phyloP scores from a whole-genome alignment of 768 basidiomycete genomes.

The Cubamyces lactineus region DNA sequence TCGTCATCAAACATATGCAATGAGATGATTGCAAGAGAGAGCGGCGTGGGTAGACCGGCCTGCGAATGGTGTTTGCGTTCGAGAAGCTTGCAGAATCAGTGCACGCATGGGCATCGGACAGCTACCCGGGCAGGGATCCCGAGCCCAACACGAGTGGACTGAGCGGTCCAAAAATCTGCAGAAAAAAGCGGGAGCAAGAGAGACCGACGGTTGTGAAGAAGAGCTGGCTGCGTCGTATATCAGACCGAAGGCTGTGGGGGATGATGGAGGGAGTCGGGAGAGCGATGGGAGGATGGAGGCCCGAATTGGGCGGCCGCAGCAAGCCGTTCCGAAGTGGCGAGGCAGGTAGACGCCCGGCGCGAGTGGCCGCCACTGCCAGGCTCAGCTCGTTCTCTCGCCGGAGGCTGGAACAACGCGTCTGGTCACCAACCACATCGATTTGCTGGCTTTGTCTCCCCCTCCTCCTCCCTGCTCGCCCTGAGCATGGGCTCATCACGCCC shows the following conservation, averaged over 20 bases:
- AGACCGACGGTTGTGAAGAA: background rate
- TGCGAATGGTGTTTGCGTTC: slow-evolving; percentile 9
- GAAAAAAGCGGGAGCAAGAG: no score
- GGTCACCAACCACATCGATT: slow-evolving; percentile 25
- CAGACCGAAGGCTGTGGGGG: background rate
- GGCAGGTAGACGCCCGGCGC: slow-evolving; percentile 13
- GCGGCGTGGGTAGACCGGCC: slow-evolving; percentile 7
- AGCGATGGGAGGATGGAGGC: background rate
- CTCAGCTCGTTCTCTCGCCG: background rate
- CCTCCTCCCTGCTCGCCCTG: slow-evolving; percentile 29
- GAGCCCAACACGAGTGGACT: background rate
- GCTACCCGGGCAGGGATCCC: background rate
- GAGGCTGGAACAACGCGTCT: slow-evolving; percentile 18
- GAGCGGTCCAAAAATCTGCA: background rate
- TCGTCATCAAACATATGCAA: slow-evolving; percentile 7
- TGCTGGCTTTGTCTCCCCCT: slow-evolving; percentile 24
- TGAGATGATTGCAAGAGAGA: background rate
- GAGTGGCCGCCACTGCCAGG: slow-evolving; percentile 5
- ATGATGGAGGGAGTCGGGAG: background rate
- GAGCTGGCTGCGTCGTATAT: background rate
- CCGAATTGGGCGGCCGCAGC: slow-evolving; percentile 3
- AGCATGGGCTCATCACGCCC: slow-evolving; percentile 32
- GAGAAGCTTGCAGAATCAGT: background rate
- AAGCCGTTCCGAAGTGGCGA: slow-evolving; percentile 18
- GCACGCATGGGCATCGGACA: background rate